These are phyloP conservation scores for Cenchrus purpureus DNA, from an alignment of 176 grass and related monocot genomes.

Conservation along the genomic window DNA sequence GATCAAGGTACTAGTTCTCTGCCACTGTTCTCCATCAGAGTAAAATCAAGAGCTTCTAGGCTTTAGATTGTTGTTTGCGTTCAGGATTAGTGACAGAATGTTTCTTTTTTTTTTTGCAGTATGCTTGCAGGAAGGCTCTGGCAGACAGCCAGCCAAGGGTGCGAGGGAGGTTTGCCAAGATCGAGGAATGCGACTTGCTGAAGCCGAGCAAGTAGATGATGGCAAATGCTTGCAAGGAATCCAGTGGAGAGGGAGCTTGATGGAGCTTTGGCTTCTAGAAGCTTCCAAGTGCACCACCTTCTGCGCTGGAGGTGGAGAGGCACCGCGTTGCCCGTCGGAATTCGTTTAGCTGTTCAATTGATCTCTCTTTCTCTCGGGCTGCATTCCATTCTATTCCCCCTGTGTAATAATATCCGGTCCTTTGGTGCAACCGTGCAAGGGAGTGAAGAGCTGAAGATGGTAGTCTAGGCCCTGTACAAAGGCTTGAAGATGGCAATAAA, in stretches of 20 bases:
- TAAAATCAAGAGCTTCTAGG: neutral
- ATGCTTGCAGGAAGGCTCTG: conserved; percentile 95
- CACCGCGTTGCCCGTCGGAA: conserved; percentile 40
- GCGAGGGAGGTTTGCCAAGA: conserved; percentile 97
- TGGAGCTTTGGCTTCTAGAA: conserved; percentile 39
- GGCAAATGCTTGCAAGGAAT: conserved; percentile 26
- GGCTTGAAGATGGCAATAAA: conserved; percentile 57
- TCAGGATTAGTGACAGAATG: neutral
- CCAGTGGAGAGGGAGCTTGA: neutral
- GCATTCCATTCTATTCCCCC: conserved; percentile 46
- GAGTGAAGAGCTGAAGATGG: conserved; percentile 47
- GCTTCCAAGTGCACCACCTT: conserved; percentile 33
- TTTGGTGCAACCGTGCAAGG: conserved; percentile 31
- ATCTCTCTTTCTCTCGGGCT: conserved; percentile 18
- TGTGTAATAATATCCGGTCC: conserved; percentile 45
- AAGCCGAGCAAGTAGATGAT: conserved; percentile 55
- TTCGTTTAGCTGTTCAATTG: conserved; percentile 43
- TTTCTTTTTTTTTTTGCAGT: conserved; percentile 54
- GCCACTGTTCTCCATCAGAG: neutral
- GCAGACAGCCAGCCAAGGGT: conserved; percentile 98
- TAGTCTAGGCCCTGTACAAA: conserved; percentile 57
- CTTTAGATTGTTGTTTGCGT: neutral
- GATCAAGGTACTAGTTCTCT: conserved; percentile 75
- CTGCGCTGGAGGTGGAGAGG: conserved; percentile 25
- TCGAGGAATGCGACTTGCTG: conserved; percentile 60